phyloP scores from a whole-genome alignment of 129 eudicot genomes.

The Heracleum sosnowskyi region DNA sequence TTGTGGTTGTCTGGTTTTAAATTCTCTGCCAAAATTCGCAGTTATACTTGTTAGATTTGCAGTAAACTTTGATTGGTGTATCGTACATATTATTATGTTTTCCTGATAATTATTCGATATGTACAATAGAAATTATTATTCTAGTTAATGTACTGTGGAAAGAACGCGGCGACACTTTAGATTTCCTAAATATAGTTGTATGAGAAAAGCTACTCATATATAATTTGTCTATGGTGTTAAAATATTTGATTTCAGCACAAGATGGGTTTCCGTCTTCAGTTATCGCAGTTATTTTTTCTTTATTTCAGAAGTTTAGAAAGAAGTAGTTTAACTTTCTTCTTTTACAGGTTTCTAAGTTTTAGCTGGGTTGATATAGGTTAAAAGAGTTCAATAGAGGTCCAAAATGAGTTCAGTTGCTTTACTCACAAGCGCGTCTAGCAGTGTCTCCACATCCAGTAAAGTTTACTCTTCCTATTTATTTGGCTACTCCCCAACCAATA shows the following conservation, averaged over 20 bases:
- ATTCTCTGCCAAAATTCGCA: not conserved
- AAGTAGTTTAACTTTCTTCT: not conserved
- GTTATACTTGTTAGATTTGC: not conserved
- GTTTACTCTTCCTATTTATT: not conserved
- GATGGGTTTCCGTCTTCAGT: not conserved
- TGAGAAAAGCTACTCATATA: too few relatives aligned
- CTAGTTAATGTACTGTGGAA: not conserved
- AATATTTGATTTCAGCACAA: not conserved
- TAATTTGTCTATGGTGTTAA: not conserved
- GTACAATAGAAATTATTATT: not conserved
- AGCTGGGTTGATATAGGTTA: not conserved
- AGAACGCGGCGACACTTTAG: not conserved
- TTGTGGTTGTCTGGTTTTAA: not conserved
- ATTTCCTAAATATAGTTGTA: not conserved
- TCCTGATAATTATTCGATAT: not conserved
- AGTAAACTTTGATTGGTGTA: not conserved
- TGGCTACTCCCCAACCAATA: not conserved
- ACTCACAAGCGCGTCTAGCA: slow-evolving; percentile 43
- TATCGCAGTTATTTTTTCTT: not conserved
- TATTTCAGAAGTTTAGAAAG: not conserved
- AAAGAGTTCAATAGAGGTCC: slow-evolving; percentile 10
- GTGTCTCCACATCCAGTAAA: slow-evolving; percentile 47
- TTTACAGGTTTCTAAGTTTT: not conserved
- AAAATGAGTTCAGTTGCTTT: slow-evolving; percentile 41
- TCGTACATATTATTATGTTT: not conserved